Evolutionary conservation across 345 rosid species (phyloP).

Genomic region (Populus pruinosa): DNA sequence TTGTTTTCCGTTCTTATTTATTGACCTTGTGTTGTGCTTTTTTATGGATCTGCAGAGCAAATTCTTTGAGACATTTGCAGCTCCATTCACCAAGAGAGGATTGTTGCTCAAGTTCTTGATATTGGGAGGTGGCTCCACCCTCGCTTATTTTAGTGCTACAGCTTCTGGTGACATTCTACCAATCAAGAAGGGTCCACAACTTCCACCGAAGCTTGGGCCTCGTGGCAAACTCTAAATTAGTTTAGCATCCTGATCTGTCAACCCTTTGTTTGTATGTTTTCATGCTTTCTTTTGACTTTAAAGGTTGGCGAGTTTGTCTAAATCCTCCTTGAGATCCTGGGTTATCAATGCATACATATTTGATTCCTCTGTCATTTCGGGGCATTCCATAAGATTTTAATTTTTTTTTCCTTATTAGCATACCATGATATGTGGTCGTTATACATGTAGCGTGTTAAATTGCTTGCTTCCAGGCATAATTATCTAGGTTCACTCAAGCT

Average conservation of each 20-base stretch:
- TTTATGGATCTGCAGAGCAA: constrained; percentile 65
- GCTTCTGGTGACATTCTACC: constrained; percentile 75
- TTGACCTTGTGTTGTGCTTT: background rate
- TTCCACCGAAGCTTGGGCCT: constrained; percentile 83
- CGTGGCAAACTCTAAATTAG: constrained; percentile 73
- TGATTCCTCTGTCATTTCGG: background rate
- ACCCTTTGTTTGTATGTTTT: constrained; percentile 18
- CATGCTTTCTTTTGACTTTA: constrained; percentile 15
- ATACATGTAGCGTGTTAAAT: background rate
- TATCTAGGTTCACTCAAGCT: background rate
- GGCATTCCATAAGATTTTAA: background rate
- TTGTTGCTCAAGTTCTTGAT: constrained; percentile 87
- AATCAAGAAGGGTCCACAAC: constrained; percentile 91
- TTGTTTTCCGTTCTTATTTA: background rate
- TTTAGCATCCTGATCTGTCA: background rate
- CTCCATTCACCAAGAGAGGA: constrained; percentile 96
- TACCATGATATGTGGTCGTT: background rate
- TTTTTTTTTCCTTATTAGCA: constrained; percentile 2
- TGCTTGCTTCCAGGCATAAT: background rate
- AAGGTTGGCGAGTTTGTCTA: constrained; percentile 19
- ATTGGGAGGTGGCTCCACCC: constrained; percentile 75
- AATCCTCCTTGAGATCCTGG: constrained; percentile 6
- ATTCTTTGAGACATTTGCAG: constrained; percentile 90
- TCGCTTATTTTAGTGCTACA: constrained; percentile 63
- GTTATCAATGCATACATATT: constrained; percentile 13